These are phyloP conservation scores for Chaetoceros tenuissimus DNA, from an alignment of 108 stramenopile genomes.

Conservation along the genomic window DNA sequence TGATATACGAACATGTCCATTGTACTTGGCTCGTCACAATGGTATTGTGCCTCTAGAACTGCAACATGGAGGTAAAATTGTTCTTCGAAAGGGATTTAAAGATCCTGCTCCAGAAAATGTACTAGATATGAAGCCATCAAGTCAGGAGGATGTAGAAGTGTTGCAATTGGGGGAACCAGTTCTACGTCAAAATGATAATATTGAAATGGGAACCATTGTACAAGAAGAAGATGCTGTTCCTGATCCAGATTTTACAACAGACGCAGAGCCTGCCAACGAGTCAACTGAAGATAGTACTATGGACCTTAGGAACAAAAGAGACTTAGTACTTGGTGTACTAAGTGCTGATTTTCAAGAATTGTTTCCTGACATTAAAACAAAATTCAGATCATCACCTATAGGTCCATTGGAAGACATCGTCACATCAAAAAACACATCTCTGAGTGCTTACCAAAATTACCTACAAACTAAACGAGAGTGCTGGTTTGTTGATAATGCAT, in stretches of 20 bases:
- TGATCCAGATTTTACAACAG: background rate
- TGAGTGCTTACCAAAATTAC: too few relatives aligned
- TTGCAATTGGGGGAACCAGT: background rate
- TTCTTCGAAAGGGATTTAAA: background rate
- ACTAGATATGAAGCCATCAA: background rate
- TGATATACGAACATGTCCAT: too few relatives aligned
- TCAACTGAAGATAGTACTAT: background rate
- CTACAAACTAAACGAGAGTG: too few relatives aligned
- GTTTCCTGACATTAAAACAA: too few relatives aligned
- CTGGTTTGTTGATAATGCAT: too few relatives aligned
- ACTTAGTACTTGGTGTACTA: background rate
- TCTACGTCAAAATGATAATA: background rate
- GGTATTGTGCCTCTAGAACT: too few relatives aligned
- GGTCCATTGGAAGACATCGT: too few relatives aligned
- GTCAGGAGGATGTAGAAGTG: background rate
- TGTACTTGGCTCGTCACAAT: too few relatives aligned
- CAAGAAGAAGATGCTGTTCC: background rate
- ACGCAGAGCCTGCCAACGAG: background rate
- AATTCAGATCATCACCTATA: too few relatives aligned
- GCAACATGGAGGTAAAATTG: background rate
- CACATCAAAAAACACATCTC: too few relatives aligned
- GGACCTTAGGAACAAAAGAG: background rate
- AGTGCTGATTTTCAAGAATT: too few relatives aligned
- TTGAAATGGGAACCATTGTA: background rate
- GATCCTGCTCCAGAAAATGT: background rate